Base-by-base conservation (phyloP, 257 asterid species). In the Dorcoceras hygrometricum region DNA sequence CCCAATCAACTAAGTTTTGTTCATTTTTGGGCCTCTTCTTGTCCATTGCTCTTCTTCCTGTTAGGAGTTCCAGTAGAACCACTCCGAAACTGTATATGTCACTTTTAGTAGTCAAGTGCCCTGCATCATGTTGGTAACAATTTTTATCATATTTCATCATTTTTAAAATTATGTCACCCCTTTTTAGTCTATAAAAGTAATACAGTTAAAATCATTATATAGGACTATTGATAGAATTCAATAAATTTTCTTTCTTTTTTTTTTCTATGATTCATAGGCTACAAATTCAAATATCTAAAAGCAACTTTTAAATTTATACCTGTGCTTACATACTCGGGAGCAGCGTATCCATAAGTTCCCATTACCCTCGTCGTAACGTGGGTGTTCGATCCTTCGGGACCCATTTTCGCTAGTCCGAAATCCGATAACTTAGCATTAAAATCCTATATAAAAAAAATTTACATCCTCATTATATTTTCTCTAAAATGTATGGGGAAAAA, bases 321-420 rank as follows among this genome's bases (percentile, higher is more conserved):
- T 23, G 98, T 92, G 87, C 76, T 92, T 2, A 92, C 89, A 61
- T 92, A 92, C 75, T 92, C 98, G 8, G 98, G 98, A 53, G 98
- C 97, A 20, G 98, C 97, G 51, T 92, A 92, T 51, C 98, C 97
- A 28, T 92, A 89, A 0, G 98, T 92, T 28, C 98, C 98, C 97
- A 92, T 86, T 10, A 92, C 98, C 28, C 96, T 81, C 56, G 98
- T 92, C 2, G 95, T 89, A 6, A 92, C 98, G 50, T 92, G 98
- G 2, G 98, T 84, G 65, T 92, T 83, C 57, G 98, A 92, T 65
- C 97, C 97, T 72, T 92, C 97, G 0, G 98, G 98, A 1, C 98
- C 98, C 98, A 92, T 89, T 75, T 75, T 86, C 14, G 98, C 98
- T 0, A 92, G 89, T 31, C 98, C 97, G 23, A 92, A 92, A 73